Evolutionary conservation across 331 rosid genomes (phyloP), one percentile per base, ranked within the genome.

Genomic region (Arachis monticola): DNA sequence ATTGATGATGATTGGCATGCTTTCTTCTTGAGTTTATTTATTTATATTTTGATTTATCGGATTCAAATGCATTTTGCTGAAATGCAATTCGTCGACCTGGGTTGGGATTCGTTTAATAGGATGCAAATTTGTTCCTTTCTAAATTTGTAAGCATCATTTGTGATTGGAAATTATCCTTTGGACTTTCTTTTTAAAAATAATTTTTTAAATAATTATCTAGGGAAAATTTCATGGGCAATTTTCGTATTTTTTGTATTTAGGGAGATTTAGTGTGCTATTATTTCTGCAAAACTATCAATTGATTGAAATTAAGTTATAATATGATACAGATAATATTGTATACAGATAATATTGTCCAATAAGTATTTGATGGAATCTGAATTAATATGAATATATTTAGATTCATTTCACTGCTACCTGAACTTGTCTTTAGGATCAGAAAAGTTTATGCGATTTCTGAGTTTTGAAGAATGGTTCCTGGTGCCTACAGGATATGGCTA

Each of bases 101-200:
- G 67, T 62, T 57, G 30, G 44, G 59, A 65, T 69, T 65, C 7
- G 51, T 72, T 65, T 22, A 22, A 22, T 22, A 22, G 27, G 55
- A 2, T 32, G 7, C 10, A 0, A 27, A 60, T 67, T 65, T 11
- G 13, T 60, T 61, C 0, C 32, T 17, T 69, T 8, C 9, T 17
- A 47, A 64, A 69, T 64, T 56, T 46, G 42, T 45, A 10, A 57
- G 82, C 17, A 6, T 62, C 1, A 63, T 62, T 62, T 74, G 40
- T 32, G 5, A 17, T 14, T 3, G 38, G 60, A 30, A 60, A 11
- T 3, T 32, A 48, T n/a, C 4, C n/a, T 27, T 40, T 13, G 3
- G 1, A 10, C 60, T 59, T 11, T 10, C 27, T 46, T 32, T 44
- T 44, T 44, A 3, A 5, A 44, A 44, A 5, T 44, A 1, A 1